Percentiles rank a stretch among this genome's conserved stretches.
phyloP scores from a whole-genome alignment of 306 rosid species.

The Inga oerstediana region DNA sequence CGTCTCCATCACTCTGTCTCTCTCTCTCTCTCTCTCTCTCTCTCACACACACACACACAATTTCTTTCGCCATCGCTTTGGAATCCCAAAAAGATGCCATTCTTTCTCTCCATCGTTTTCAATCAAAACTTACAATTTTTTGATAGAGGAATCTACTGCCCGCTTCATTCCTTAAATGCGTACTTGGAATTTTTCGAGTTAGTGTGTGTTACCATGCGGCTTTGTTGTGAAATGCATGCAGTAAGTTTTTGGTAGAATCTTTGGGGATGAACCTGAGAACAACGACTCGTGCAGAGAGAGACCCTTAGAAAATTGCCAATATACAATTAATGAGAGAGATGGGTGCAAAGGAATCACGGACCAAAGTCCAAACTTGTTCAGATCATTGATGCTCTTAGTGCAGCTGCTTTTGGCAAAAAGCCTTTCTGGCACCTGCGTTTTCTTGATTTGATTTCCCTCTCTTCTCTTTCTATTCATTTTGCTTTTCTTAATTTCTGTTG shows the following conservation, averaged over 20 bases:
- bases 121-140: background rate
- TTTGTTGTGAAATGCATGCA: slow-evolving; percentile 10
- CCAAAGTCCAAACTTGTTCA: slow-evolving; percentile 4
- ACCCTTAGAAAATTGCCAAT: background rate
- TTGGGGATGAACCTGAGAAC: slow-evolving; percentile 11
- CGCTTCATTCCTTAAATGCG: background rate
- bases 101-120: background rate
- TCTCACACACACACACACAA: slow-evolving; percentile 24
- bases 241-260: background rate
- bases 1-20: slow-evolving; percentile 46
- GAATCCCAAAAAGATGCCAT: slow-evolving; percentile 41
- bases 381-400: slow-evolving; percentile 4
- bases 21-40: background rate
- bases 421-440: background rate
- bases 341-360: background rate
- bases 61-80: slow-evolving; percentile 20
- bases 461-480: slow-evolving; percentile 2
- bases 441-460: background rate
- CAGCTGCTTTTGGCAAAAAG: slow-evolving; percentile 19
- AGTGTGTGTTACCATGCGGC: background rate
- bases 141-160: background rate
- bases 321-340: background rate
- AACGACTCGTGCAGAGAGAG: background rate
- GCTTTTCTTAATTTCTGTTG: background rate
- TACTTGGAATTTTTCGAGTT: slow-evolving; percentile 17